Evolutionary conservation across 1,284 basidiomycete species (phyloP), one percentile per base, ranked within the genome.

Genomic region (Apiotrichum mycotoxinovorans): DNA sequence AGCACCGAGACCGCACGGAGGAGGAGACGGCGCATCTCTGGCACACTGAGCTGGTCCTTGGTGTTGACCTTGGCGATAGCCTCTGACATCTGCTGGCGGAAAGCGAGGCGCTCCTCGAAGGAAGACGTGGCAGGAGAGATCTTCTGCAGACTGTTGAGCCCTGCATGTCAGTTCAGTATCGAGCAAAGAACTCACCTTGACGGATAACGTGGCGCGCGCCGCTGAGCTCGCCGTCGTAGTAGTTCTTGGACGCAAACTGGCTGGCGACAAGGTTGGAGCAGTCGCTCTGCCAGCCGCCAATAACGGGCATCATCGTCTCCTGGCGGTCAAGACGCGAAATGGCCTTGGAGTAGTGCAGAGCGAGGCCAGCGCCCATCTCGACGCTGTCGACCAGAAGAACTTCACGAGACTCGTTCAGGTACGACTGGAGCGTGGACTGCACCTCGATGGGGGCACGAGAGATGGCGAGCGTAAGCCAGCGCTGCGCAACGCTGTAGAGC

Each of bases 381-480:
- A 89, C 85, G 26, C 85, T 82, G 58, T 89, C 87, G 5, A 84
- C 79, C 23, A 85, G 81, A 12, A 85, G 81, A 14, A 83, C 78
- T 0, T 85, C 84, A 62, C 88, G 85, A 64, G 86, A 86, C 37
- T 87, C 79, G 52, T 86, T 83, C 20, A 94, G 82, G 72, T 94
- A 94, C 82, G 87, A 87, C 89, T 93, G 66, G 49, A 98, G 79
- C 2, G 91, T 92, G 1, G 91, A 88, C 67, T 95, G 91, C 54
- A 98, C 79, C 76, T 97, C 94, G 67, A 94, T 84, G 0, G 95
- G 96, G 10, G 94, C 91, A 22, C 91, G 84, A 12, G 85, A 85
- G 50, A 98, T 80, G 3, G 91, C 90, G 37, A 91, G 78, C 54
- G 88, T 85, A 54, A 98, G 87, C 90, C 94, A 98, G 30, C 74